Conservation (phyloP, 345 rosid species). For the Corchorus capsularis region DNA sequence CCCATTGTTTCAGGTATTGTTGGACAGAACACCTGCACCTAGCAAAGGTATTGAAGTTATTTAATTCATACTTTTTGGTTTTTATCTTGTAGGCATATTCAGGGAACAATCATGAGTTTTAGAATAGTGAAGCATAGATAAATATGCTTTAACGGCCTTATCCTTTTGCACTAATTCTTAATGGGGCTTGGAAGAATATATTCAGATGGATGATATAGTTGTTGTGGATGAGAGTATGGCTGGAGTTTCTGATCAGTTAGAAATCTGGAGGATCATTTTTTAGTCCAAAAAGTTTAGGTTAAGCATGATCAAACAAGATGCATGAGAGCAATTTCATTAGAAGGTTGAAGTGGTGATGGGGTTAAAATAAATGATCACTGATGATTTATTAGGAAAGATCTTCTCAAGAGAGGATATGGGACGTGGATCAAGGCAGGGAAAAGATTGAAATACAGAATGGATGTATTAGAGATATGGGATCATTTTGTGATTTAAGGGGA, state of each 20-base stretch:
- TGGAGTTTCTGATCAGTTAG: background rate
- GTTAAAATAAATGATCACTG: background rate
- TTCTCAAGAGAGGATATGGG: background rate
- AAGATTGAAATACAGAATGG: background rate
- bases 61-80: background rate
- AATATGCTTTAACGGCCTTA: background rate
- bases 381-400: conserved; percentile 1
- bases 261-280: background rate
- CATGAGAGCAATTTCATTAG: background rate
- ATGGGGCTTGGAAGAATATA: background rate
- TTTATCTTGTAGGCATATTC: background rate
- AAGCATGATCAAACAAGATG: background rate
- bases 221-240: background rate
- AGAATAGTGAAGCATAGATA: background rate
- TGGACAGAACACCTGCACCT: conserved; percentile 39
- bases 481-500: background rate
- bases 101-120: background rate
- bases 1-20: conserved; percentile 31
- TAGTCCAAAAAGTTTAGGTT: background rate
- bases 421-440: background rate
- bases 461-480: background rate
- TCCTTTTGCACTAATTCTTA: conserved; percentile 7
- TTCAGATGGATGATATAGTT: background rate
- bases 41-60: conserved; percentile 45
- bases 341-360: background rate